Evolutionary conservation across 2,329 filamentous ascomycete species (phyloP), one percentile per base, ranked within the genome.

Genomic region (Ilyonectria robusta): DNA sequence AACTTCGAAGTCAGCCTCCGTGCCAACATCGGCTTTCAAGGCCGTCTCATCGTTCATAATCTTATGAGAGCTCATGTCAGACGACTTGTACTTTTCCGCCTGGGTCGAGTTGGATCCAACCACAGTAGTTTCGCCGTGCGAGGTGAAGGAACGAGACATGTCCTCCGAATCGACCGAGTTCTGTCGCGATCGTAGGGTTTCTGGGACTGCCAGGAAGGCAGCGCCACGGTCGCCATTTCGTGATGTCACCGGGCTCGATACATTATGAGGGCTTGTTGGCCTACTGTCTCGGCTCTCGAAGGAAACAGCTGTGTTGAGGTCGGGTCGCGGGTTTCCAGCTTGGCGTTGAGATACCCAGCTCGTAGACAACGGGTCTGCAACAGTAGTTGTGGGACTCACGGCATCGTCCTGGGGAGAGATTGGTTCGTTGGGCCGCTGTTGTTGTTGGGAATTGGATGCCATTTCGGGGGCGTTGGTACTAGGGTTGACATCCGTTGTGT

Each of bases 1-100:
- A 11, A 95, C 90, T 15, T 88, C 75, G 74, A 97, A 97, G 69
- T 95, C 93, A 19, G 83, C 85, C 78, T 95, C 93, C 59, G 91
- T 93, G 7, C 93, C 93, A 42, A 89, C 86, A 77, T 97, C 94
- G 0, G 94, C 93, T 56, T 86, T 89, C 68, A 97, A 82, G 0
- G 94, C 94, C 69, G 91, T 87, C 50, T 88, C 82, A 65, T 93
- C 90, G 62, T 86, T 88, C 74, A 91, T 87, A 42, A 94, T 86
- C 65, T 86, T 85, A 23, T 86, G 82, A 69, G 87, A 85, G 53
- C 85, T 82, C 46, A 83, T 75, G 70, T 80, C 68, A 69, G 77
- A 72, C 61, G 71, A 62, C 74, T 81, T 73, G 58, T 78, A 76
- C 70, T 83, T 84, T 35, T 84, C 83, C 33, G 79, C 79, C 51